These are phyloP conservation scores for Clonostachys rhizophaga DNA, from an alignment of 2,329 filamentous ascomycete species.

Conservation along the genomic window DNA sequence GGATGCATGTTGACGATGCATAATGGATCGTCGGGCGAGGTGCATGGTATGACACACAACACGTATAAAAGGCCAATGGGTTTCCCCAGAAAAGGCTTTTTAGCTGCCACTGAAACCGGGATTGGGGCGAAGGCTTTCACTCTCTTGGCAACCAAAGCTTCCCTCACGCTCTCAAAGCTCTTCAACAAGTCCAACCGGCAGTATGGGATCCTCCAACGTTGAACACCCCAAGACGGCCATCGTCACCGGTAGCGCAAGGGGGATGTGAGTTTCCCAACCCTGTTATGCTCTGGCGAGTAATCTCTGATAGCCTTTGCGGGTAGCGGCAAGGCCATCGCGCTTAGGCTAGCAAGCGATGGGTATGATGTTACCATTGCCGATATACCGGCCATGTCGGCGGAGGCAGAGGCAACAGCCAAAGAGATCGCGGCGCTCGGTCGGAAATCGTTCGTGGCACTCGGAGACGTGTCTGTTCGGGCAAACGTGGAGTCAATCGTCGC, in stretches of 20 bases:
- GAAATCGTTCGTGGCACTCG: constrained; percentile 48
- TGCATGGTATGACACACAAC: too few relatives aligned
- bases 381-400: constrained; percentile 12
- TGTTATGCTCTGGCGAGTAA: background rate
- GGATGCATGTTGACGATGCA: too few relatives aligned
- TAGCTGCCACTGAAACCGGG: too few relatives aligned
- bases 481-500: constrained; percentile 48
- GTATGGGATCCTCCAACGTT: too few relatives aligned
- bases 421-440: constrained; percentile 47
- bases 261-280: background rate
- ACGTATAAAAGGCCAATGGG: too few relatives aligned
- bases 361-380: constrained; percentile 54
- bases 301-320: background rate
- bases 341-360: constrained; percentile 59
- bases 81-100: too few relatives aligned
- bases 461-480: constrained; percentile 53
- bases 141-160: too few relatives aligned
- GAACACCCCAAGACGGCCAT: background rate
- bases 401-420: constrained; percentile 45
- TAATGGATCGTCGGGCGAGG: too few relatives aligned
- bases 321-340: constrained; percentile 57
- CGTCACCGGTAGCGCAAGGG: background rate
- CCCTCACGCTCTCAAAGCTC: too few relatives aligned
- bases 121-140: too few relatives aligned
- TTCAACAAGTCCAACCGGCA: too few relatives aligned